Percentiles rank a stretch among this genome's conserved stretches.
Evolutionary conservation across 2,329 filamentous ascomycete species (phyloP).

Genomic region (Graphiopsis chlorocephala): DNA sequence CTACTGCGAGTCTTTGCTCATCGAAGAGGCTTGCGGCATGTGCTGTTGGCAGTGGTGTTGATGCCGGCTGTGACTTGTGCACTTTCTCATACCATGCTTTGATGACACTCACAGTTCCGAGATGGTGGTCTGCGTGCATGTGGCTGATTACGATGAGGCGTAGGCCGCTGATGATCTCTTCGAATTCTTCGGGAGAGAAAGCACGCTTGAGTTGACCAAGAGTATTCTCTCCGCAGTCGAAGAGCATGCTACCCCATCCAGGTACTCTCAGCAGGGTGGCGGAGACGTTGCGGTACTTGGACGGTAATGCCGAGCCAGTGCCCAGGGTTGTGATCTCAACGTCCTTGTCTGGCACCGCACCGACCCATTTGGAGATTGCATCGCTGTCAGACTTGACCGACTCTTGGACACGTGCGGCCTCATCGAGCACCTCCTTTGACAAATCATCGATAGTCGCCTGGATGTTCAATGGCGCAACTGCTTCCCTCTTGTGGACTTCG

Average conservation of each 20-base stretch:
- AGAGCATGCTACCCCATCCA: conserved; percentile 78
- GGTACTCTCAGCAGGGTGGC: conserved; percentile 81
- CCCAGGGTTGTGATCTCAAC: conserved; percentile 83
- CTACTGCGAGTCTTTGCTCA: conserved; percentile 54
- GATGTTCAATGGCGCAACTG: conserved; percentile 52
- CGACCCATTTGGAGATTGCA: conserved; percentile 55
- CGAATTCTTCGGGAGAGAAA: conserved; percentile 63
- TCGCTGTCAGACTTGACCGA: conserved; percentile 32
- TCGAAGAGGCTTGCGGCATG: background rate
- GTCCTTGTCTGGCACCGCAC: conserved; percentile 69
- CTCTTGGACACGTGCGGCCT: conserved; percentile 49
- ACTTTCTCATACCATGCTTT: conserved; percentile 70
- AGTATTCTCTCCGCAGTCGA: conserved; percentile 92
- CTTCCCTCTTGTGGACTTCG: conserved; percentile 46
- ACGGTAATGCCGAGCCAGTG: conserved; percentile 85
- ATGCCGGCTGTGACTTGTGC: conserved; percentile 39
- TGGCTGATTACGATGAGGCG: conserved; percentile 90
- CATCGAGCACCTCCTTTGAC: conserved; percentile 47
- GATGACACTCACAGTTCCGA: conserved; percentile 79
- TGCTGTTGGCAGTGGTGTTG: conserved; percentile 6
- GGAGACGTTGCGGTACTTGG: conserved; percentile 94
- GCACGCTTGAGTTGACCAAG: conserved; percentile 79
- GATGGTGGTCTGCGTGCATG: conserved; percentile 91
- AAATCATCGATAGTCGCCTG: conserved; percentile 43
- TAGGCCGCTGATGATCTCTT: conserved; percentile 72